Evolutionary conservation across 345 rosid genomes (phyloP), one percentile per base, ranked within the genome.

Genomic region (Nasturtium officinale): DNA sequence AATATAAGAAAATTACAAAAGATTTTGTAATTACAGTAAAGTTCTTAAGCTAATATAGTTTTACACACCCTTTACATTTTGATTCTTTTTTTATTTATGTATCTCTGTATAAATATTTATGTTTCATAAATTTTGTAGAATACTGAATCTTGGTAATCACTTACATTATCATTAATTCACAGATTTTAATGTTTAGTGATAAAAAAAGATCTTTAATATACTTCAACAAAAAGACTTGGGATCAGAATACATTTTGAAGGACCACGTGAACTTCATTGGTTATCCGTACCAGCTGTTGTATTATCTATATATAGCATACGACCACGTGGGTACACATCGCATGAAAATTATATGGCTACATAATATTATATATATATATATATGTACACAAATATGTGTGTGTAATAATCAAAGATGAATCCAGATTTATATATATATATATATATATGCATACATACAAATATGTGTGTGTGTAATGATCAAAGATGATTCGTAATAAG

Each of bases 251-350:
- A 10, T 18, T 28, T 40, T 7, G 53, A 42, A 61, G 75, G 75
- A 71, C 75, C 51, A 70, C 59, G 10, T 54, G 43, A 29, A 17
- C 67, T 50, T 50, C 67, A 62, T 40, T 62, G 42, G 45, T 62
- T 51, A 13, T 61, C 61, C 69, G 76, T 52, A 72, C 61, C 43
- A 72, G 76, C 69, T 72, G 76, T 72, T 45, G 53, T 40, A 20
- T 61, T 61, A 45, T 72, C 52, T 52, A 40, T 52, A 61, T 72
- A 28, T 72, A 38, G 33, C 43, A 38, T 72, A 9, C 45, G 42
- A 42, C 54, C 62, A 72, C 69, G 69, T 72, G 76, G 30, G 3
- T 12, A 29, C 29, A 48, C 58, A 28, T 55, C 37, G 60, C 58
- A n/a, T 55, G 9, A 55, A 28, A 29, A 26, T 53, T 13, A 0